A percentile compares a stretch with the other conserved stretches of the same genome.
phyloP scores from a whole-genome alignment of 108 stramenopile species.

The Bacterosira constricta region DNA sequence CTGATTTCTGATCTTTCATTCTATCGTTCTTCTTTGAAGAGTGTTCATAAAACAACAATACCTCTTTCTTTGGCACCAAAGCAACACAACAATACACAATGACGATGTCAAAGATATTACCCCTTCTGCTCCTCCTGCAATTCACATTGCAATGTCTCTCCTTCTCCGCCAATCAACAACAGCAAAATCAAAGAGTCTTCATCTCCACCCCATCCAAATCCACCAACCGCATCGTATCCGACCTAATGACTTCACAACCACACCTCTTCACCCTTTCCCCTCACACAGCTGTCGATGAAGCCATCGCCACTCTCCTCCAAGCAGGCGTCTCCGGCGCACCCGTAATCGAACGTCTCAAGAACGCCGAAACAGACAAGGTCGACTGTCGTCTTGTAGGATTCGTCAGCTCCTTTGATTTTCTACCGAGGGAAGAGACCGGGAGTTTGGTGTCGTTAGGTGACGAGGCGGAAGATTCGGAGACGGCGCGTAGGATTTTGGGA shows the following conservation, averaged over 20 bases:
- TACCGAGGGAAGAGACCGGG: slow-evolving; percentile 46
- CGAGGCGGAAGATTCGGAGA: slow-evolving; percentile 42
- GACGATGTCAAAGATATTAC: background rate
- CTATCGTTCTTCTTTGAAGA: too few relatives aligned
- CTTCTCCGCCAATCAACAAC: background rate
- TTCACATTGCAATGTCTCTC: background rate
- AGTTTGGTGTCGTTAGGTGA: slow-evolving; percentile 33
- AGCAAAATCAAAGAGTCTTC: slow-evolving; percentile 30
- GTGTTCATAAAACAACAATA: background rate
- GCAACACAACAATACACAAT: background rate
- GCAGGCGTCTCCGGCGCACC: slow-evolving; percentile 49
- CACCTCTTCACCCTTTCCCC: slow-evolving; percentile 38
- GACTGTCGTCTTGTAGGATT: slow-evolving; percentile 39
- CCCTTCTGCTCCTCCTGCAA: slow-evolving; percentile 3
- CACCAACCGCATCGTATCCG: slow-evolving; percentile 39
- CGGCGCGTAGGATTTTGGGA: slow-evolving; percentile 44
- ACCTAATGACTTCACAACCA: slow-evolving; percentile 42
- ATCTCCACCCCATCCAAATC: slow-evolving; percentile 27
- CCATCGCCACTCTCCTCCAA: slow-evolving; percentile 30
- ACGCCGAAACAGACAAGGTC: slow-evolving; percentile 25
- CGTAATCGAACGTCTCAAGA: slow-evolving; percentile 42
- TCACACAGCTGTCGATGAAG: slow-evolving; percentile 43
- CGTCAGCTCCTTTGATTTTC: slow-evolving; percentile 47
- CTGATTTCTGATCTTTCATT: too few relatives aligned
- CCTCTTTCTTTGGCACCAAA: background rate